Evolutionary conservation across 2,329 filamentous ascomycete genomes (phyloP), one percentile per base, ranked within the genome.

Genomic region (Chrysoporthe deuterocubensis): DNA sequence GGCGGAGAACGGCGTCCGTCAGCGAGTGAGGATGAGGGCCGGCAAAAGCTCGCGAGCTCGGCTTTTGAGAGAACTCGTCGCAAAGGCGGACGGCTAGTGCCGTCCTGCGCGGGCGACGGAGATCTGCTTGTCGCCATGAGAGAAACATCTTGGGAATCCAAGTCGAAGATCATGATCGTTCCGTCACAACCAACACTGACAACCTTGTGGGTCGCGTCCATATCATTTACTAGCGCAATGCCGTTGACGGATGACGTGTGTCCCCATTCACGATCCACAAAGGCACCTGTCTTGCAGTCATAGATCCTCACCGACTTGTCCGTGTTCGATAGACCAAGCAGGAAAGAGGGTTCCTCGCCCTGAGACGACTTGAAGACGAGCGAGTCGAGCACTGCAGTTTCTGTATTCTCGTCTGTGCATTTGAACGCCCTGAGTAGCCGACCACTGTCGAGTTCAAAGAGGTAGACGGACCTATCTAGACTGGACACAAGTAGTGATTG

Each of bases 291-390:
- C 70, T 91, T 89, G 42, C 88, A 84, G 72, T 97, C 92, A 74
- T 99, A 99, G 18, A 99, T 82, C 46, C 96, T 86, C 66, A 99
- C 90, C 0, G 96, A 98, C 77, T 98, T 99, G 78, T 99, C 96
- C 0, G 93, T 97, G 73, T 94, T 94, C 9, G 95, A 97, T 13
- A 96, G 86, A n/a, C 93, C 94, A 21, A 96, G 85, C 63, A 99
- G 84, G 62, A 96, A 86, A 40, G 89, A 87, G 3, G 85, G 79
- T 52, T 82, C 88, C 57, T 79, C 85, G 78, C 70, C 84, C 78
- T 73, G 88, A 80, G 75, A 88, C 74, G 60, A 34, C 16, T 76
- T 89, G 67, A 90, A 87, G 1, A 89, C 88, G 42, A 99, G 83
- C 0, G 92, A 92, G 71, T 94, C 92, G 72, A 98, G 81, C 56